Percentiles rank a stretch among this genome's conserved stretches.
phyloP scores from a whole-genome alignment of 805 yeast genomes.

The Myxozyma neglecta region DNA sequence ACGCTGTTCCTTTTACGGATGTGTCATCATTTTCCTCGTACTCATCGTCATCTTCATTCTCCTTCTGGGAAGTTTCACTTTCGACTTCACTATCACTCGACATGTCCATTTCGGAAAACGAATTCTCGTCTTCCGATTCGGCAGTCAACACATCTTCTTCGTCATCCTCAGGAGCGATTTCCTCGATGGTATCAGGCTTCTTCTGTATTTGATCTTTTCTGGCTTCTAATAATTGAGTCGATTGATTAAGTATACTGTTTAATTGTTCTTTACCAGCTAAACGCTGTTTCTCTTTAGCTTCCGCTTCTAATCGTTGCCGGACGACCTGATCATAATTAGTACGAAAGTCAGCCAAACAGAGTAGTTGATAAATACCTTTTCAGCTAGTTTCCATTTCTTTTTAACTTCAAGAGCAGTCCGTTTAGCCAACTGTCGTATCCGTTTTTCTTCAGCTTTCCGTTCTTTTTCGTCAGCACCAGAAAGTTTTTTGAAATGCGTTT shows the following conservation, averaged over 20 bases:
- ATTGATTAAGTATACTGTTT: constrained; percentile 83
- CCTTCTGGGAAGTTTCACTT: constrained; percentile 38
- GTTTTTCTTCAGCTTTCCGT: constrained; percentile 70
- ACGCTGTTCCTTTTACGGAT: neutral
- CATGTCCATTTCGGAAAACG: constrained; percentile 28
- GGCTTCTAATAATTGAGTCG: constrained; percentile 85
- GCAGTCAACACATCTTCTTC: constrained; percentile 13
- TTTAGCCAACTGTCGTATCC: constrained; percentile 69
- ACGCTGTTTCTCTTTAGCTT: constrained; percentile 67
- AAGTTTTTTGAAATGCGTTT: constrained; percentile 78
- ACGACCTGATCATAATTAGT: constrained; percentile 42
- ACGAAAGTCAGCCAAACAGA: neutral
- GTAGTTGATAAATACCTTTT: constrained; percentile 59
- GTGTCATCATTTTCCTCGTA: constrained; percentile 29
- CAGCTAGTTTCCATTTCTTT: constrained; percentile 88
- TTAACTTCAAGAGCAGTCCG: constrained; percentile 80
- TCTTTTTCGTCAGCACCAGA: constrained; percentile 87
- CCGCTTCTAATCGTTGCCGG: constrained; percentile 68
- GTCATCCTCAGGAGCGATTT: constrained; percentile 32
- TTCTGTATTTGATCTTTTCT: constrained; percentile 51
- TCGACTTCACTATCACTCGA: constrained; percentile 32
- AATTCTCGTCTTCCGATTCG: constrained; percentile 18
- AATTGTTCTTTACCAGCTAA: constrained; percentile 83
- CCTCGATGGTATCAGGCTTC: neutral
- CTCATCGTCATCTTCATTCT: constrained; percentile 35